Percentiles rank a stretch among this genome's conserved stretches.
These are phyloP conservation scores for Aspergillus bertholletiae DNA, from an alignment of 495 filamentous ascomycete genomes.

Conservation along the genomic window DNA sequence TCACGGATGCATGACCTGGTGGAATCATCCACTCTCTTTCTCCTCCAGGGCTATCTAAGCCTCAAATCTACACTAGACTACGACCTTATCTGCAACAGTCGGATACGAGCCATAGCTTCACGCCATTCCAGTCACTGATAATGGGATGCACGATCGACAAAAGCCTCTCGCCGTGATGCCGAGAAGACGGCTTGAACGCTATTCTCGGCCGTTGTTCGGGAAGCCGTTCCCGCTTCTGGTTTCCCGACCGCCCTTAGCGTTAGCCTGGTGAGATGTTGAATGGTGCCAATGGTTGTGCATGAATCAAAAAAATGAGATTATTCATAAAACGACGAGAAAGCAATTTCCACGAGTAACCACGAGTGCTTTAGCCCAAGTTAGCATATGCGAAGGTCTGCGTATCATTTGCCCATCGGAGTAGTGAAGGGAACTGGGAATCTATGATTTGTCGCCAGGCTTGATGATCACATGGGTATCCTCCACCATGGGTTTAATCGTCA, in stretches of 20 bases:
- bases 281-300: no score
- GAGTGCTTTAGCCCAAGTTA: background rate
- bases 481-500: background rate
- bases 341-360: background rate
- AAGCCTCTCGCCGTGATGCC: background rate
- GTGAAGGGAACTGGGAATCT: background rate
- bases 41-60: background rate
- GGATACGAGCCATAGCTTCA: background rate
- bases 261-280: constrained; percentile 5
- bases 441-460: background rate
- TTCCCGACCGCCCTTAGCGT: constrained; percentile 9
- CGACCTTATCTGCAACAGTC: background rate
- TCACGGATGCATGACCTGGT: background rate
- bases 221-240: constrained; percentile 6
- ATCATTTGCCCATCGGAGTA: background rate
- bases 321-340: background rate
- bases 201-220: constrained; percentile 9
- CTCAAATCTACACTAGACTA: background rate
- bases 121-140: background rate
- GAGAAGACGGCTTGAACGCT: background rate
- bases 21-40: background rate
- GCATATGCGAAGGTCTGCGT: background rate
- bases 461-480: constrained; percentile 1
- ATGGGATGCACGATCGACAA: background rate
- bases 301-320: background rate